Percentiles rank a stretch among this genome's conserved stretches.
Evolutionary conservation across 2,329 filamentous ascomycete genomes (phyloP).

Genomic region (Aspergillus sp.): DNA sequence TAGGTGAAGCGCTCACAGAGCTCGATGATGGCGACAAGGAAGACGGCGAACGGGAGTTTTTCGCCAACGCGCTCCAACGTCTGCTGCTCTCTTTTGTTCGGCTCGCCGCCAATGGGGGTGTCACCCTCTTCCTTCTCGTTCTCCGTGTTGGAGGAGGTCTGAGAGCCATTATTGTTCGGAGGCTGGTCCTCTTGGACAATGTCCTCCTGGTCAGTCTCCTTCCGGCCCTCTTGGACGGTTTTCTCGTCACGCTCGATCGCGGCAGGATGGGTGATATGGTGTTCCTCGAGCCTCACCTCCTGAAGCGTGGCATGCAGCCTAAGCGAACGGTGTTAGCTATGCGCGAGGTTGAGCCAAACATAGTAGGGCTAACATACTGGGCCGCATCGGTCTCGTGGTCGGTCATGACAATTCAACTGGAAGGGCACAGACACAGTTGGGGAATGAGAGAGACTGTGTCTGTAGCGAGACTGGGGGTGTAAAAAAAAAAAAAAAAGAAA

Average conservation of each 20-base stretch:
- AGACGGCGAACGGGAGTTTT: neutral
- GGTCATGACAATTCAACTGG: no score
- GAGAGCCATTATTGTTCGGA: neutral
- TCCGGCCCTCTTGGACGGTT: no score
- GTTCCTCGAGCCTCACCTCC: neutral
- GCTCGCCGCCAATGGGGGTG: neutral
- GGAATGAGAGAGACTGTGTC: no score
- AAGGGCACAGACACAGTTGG: no score
- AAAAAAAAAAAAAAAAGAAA: no score
- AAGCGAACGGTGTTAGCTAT: no score
- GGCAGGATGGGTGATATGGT: neutral
- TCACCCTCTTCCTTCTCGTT: neutral
- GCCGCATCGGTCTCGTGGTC: no score
- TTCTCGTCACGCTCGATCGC: neutral
- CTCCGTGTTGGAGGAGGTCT: neutral
- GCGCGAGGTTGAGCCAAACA: no score
- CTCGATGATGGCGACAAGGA: constrained; percentile 5
- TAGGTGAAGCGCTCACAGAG: constrained; percentile 5
- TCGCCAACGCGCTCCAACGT: neutral
- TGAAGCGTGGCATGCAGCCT: neutral
- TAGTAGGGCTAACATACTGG: no score
- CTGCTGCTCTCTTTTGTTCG: neutral
- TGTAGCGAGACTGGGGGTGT: no score
- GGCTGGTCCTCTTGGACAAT: neutral
- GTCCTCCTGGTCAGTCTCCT: no score